phyloP scores from a whole-genome alignment of 2,329 filamentous ascomycete species.

The Aspergillus sojae region DNA sequence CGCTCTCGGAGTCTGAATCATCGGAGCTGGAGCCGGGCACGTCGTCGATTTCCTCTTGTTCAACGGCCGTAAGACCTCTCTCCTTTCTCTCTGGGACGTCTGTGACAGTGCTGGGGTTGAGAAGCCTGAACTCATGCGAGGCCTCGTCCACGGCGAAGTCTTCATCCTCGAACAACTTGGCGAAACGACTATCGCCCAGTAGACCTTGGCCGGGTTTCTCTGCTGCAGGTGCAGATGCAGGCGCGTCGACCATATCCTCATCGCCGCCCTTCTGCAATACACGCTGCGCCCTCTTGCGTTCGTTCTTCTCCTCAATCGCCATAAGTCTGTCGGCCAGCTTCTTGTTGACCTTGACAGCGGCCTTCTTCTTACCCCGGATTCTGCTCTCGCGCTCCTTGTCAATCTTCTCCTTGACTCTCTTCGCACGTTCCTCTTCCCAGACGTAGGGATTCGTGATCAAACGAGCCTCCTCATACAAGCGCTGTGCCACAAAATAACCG shows the following conservation, averaged over 20 bases:
- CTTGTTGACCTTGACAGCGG: slow-evolving; percentile 83
- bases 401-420: slow-evolving; percentile 91
- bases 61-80: slow-evolving; percentile 62
- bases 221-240: slow-evolving; percentile 24
- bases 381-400: slow-evolving; percentile 95
- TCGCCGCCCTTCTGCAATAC: slow-evolving; percentile 61
- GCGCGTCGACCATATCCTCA: slow-evolving; percentile 42
- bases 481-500: slow-evolving; percentile 94
- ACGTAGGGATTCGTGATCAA: slow-evolving; percentile 92
- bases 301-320: slow-evolving; percentile 61
- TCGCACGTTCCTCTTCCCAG: slow-evolving; percentile 88
- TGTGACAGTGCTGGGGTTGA: slow-evolving; percentile 80
- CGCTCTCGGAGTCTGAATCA: slow-evolving; percentile 37
- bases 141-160: slow-evolving; percentile 91
- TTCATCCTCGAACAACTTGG: slow-evolving; percentile 84
- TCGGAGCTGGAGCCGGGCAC: slow-evolving; percentile 46
- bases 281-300: slow-evolving; percentile 47
- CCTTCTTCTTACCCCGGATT: slow-evolving; percentile 92
- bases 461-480: slow-evolving; percentile 91
- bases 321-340: slow-evolving; percentile 64
- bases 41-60: slow-evolving; percentile 62
- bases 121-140: slow-evolving; percentile 79
- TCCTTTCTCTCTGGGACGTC: slow-evolving; percentile 37
- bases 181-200: slow-evolving; percentile 84
- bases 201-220: slow-evolving; percentile 59